These are phyloP conservation scores for Vachellia pachyceras DNA, from an alignment of 306 rosid species.

Conservation along the genomic window DNA sequence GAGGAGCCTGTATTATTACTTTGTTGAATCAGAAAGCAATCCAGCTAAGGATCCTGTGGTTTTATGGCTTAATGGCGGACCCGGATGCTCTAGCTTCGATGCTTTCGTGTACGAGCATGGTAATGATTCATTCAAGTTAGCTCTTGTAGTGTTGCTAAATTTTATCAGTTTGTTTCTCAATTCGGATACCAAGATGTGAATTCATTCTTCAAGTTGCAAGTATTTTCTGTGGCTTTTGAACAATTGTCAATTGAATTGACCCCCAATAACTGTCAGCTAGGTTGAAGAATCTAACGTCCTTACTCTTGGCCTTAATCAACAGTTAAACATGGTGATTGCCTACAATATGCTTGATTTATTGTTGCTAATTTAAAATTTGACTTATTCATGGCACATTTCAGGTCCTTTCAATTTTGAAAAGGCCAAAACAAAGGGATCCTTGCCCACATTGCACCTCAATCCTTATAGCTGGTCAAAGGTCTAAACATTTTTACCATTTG, in stretches of 20 bases:
- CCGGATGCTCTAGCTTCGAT: conserved; percentile 97
- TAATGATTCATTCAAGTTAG: conserved; percentile 35
- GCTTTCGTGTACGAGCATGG: conserved; percentile 94
- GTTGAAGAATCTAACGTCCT: background rate
- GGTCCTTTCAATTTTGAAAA: conserved; percentile 91
- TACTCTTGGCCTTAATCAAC: background rate
- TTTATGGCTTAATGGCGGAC: conserved; percentile 98
- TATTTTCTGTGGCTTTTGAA: background rate
- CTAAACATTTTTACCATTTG: conserved; percentile 9
- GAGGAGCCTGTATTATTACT: conserved; percentile 78
- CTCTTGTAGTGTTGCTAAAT: background rate
- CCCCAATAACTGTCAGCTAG: background rate
- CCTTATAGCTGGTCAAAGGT: conserved; percentile 97
- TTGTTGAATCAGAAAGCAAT: conserved; percentile 75
- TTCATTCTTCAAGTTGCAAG: background rate
- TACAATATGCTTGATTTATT: background rate
- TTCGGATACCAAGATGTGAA: background rate
- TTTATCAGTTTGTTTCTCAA: background rate
- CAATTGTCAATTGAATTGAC: background rate
- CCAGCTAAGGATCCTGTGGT: conserved; percentile 87
- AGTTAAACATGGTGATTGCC: background rate
- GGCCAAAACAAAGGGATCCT: conserved; percentile 55
- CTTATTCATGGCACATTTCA: conserved; percentile 43
- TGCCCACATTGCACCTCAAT: conserved; percentile 77
- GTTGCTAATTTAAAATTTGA: conserved; percentile 5